Conservation (phyloP, 1,139 yeast species). For the Candida mesenterica region DNA sequence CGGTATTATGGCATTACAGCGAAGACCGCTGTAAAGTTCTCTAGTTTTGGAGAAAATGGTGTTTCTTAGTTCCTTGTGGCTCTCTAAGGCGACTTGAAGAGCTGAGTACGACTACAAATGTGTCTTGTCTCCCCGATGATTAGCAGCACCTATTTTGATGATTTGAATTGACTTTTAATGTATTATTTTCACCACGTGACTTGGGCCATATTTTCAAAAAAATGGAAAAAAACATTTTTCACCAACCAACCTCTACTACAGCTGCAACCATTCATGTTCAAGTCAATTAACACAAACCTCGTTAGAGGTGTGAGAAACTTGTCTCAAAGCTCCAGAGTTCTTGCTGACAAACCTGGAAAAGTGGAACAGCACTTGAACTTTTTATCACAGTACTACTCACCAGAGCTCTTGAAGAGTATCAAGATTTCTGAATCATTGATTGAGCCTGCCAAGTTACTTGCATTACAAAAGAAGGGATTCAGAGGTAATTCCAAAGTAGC, state of each 20-base stretch:
- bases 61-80: too few relatives aligned
- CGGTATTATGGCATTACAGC: too few relatives aligned
- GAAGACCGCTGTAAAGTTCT: too few relatives aligned
- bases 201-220: too few relatives aligned
- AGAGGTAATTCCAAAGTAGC: conserved; percentile 33
- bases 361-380: conserved; percentile 52
- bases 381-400: conserved; percentile 70
- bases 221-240: not conserved
- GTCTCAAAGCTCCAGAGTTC: not conserved
- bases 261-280: conserved; percentile 7
- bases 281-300: conserved; percentile 1
- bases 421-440: conserved; percentile 75
- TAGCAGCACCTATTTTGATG: too few relatives aligned
- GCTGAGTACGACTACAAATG: not conserved
- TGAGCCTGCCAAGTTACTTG: conserved; percentile 51
- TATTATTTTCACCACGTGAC: too few relatives aligned
- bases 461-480: conserved; percentile 32
- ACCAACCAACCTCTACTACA: not conserved
- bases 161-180: too few relatives aligned
- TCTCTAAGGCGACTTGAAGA: too few relatives aligned
- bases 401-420: conserved; percentile 75
- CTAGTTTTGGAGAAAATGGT: not conserved
- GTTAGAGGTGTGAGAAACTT: conserved; percentile 3
- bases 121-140: too few relatives aligned
- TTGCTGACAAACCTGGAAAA: conserved; percentile 11